Evolutionary conservation across 768 basidiomycete genomes (phyloP).

Genomic region (Suillus cothurnatus): DNA sequence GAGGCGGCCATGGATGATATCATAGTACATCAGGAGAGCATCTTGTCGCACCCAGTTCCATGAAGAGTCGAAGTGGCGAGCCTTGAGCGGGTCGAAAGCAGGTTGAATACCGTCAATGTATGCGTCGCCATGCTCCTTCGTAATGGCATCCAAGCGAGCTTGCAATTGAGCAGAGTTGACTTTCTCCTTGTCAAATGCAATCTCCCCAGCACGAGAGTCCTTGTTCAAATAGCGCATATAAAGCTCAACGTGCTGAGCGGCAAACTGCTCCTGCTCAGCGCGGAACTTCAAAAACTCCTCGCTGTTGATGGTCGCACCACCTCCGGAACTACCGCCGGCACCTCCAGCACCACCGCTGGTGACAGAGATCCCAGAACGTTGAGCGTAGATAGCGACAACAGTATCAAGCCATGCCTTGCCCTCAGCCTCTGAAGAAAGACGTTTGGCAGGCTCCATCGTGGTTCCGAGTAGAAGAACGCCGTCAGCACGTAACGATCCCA

Average conservation of each 20-base stretch:
- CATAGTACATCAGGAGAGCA: slow-evolving; percentile 95
- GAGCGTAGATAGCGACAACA: slow-evolving; percentile 83
- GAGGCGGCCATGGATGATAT: slow-evolving; percentile 95
- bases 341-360: slow-evolving; percentile 66
- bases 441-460: slow-evolving; percentile 93
- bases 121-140: slow-evolving; percentile 88
- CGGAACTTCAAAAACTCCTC: slow-evolving; percentile 99
- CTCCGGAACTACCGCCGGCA: slow-evolving; percentile 56
- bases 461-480: slow-evolving; percentile 88
- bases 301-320: slow-evolving; percentile 93
- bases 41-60: slow-evolving; percentile 99
- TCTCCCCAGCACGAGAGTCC: slow-evolving; percentile 91
- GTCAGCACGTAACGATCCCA: slow-evolving; percentile 89
- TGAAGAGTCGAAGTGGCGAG: slow-evolving; percentile 96
- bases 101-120: slow-evolving; percentile 97
- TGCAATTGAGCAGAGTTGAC: slow-evolving; percentile 72
- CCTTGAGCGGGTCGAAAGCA: slow-evolving; percentile 92
- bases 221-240: slow-evolving; percentile 96
- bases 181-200: slow-evolving; percentile 87
- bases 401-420: slow-evolving; percentile 93
- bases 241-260: slow-evolving; percentile 90
- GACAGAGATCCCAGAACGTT: slow-evolving; percentile 85
- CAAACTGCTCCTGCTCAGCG: slow-evolving; percentile 89
- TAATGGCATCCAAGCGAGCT: slow-evolving; percentile 83
- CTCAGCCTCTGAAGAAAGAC: slow-evolving; percentile 86